Conservation (phyloP, 352 stramenopile species). For the Globisporangium uncinulatum region DNA sequence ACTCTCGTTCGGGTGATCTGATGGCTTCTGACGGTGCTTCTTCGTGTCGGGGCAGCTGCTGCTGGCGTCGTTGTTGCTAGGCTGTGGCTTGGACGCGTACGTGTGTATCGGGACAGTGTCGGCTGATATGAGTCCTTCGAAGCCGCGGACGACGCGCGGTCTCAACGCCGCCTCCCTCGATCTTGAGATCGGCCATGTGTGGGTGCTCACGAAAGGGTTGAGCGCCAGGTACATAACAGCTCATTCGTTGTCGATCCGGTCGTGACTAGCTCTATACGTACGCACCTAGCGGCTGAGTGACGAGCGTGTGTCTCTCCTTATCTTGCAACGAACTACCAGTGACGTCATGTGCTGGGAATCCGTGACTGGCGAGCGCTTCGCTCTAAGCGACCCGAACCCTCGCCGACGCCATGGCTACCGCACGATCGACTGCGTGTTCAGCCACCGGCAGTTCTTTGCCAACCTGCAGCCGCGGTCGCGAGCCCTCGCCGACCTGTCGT, state of each 20-base stretch:
- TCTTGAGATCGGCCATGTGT: conserved; percentile 60
- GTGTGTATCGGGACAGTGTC: conserved; percentile 82
- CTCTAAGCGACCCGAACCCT: conserved; percentile 19
- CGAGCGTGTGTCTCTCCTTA: background rate
- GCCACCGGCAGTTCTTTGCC: conserved; percentile 58
- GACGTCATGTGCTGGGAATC: conserved; percentile 69
- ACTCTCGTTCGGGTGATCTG: no score
- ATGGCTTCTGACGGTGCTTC: conserved; percentile 1
- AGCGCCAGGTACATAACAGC: conserved; percentile 7
- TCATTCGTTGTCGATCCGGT: no score
- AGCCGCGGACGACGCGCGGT: conserved; percentile 8
- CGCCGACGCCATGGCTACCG: conserved; percentile 39
- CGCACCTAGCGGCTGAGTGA: background rate
- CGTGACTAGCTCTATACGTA: background rate
- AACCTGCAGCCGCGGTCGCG: conserved; percentile 61
- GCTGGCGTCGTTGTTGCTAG: conserved; percentile 81
- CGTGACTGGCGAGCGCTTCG: conserved; percentile 48
- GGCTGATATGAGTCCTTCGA: conserved; percentile 18
- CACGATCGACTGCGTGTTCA: conserved; percentile 84
- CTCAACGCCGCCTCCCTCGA: conserved; percentile 1
- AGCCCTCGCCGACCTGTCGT: conserved; percentile 36
- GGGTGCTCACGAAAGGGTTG: conserved; percentile 58
- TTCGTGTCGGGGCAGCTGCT: conserved; percentile 39
- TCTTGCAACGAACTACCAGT: conserved; percentile 4
- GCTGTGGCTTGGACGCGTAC: conserved; percentile 86